Percentiles rank a stretch among this genome's conserved stretches.
Evolutionary conservation across 345 rosid genomes (phyloP).

Genomic region (Reutealis trisperma): DNA sequence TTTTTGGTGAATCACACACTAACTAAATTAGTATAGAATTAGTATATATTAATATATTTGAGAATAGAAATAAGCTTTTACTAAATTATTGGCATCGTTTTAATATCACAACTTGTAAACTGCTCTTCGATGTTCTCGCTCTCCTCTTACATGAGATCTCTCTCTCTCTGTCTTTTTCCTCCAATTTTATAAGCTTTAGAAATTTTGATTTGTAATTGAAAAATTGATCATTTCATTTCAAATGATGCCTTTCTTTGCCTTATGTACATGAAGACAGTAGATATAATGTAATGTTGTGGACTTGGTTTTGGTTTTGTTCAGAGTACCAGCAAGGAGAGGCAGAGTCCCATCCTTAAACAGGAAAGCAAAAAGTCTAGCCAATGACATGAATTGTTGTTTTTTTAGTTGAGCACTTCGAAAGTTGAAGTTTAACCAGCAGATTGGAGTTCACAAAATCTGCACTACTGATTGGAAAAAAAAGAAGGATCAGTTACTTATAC

Average conservation of each 20-base stretch:
- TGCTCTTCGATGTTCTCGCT: neutral
- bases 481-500: neutral
- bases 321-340: constrained; percentile 3
- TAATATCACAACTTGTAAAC: too few species aligned
- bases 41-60: too few species aligned
- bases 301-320: constrained; percentile 8
- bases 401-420: neutral
- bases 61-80: too few species aligned
- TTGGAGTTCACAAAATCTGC: neutral
- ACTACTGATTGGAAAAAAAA: neutral
- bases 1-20: too few species aligned
- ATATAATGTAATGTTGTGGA: neutral
- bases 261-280: too few species aligned
- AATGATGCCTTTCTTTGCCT: too few species aligned
- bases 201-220: too few species aligned
- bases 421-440: neutral
- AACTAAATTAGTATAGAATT: too few species aligned
- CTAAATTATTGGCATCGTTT: too few species aligned
- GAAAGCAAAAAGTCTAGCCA: neutral
- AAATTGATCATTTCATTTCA: too few species aligned
- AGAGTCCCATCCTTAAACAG: neutral
- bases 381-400: neutral
- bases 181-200: neutral
- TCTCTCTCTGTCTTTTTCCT: too few species aligned
- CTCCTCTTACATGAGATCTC: neutral